A percentile compares a stretch with the other conserved stretches of the same genome.
phyloP scores from a whole-genome alignment of 345 rosid species.

The Gossypium turneri region DNA sequence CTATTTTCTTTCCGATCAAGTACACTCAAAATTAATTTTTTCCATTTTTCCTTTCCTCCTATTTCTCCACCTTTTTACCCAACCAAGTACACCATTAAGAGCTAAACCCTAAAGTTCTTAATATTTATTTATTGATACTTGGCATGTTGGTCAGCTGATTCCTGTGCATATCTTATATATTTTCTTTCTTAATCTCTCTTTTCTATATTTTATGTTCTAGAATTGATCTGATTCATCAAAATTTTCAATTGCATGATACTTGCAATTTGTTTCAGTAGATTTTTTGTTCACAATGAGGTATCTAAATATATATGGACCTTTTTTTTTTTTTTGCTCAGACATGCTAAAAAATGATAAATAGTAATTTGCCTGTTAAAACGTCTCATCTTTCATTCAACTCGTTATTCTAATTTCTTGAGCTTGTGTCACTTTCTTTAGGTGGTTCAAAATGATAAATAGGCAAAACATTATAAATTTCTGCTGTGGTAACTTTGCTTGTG shows the following conservation, averaged over 20 bases:
- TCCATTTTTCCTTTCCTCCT: too few relatives aligned
- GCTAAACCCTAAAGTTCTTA: slow-evolving; percentile 28
- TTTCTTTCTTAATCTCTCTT: not conserved
- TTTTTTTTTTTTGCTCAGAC: not conserved
- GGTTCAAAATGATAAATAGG: not conserved
- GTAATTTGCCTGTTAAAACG: not conserved
- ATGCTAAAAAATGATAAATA: not conserved
- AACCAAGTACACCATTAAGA: too few relatives aligned
- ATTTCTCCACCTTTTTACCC: too few relatives aligned
- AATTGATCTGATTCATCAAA: not conserved
- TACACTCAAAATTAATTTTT: too few relatives aligned
- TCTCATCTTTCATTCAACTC: not conserved
- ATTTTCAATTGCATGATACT: not conserved
- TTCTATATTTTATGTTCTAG: not conserved
- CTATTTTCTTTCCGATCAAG: too few relatives aligned
- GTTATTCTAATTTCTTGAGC: not conserved
- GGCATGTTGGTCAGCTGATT: not conserved
- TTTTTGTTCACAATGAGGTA: not conserved
- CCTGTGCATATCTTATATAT: not conserved
- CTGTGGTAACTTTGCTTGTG: not conserved
- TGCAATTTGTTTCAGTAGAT: not conserved
- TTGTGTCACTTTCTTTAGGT: not conserved
- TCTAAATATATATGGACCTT: not conserved
- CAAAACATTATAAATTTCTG: not conserved
- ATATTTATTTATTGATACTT: not conserved